These are phyloP conservation scores for Lactarius deliciosus DNA, from an alignment of 768 basidiomycete species.

Conservation along the genomic window DNA sequence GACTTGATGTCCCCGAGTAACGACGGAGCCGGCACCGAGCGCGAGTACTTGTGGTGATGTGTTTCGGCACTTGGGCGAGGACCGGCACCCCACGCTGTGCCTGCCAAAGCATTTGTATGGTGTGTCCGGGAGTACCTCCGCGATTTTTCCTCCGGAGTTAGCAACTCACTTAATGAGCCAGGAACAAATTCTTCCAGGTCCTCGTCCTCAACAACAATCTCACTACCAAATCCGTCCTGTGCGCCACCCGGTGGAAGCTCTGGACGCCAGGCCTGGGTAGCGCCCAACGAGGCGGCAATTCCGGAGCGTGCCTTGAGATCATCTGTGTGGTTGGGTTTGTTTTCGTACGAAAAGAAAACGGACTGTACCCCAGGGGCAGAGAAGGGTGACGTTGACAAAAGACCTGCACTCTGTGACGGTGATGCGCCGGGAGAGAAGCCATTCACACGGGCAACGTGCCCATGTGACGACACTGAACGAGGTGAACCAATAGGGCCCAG, in stretches of 20 bases:
- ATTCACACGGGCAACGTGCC: slow-evolving; percentile 41
- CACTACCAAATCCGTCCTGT: slow-evolving; percentile 28
- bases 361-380: slow-evolving; percentile 69
- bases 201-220: slow-evolving; percentile 60
- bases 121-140: slow-evolving; percentile 80
- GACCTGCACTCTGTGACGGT: slow-evolving; percentile 42
- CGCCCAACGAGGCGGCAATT: slow-evolving; percentile 64
- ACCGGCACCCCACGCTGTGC: slow-evolving; percentile 25
- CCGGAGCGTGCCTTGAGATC: slow-evolving; percentile 48
- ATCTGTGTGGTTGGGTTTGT: slow-evolving; percentile 31
- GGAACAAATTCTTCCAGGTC: slow-evolving; percentile 90
- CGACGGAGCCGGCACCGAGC: slow-evolving; percentile 77
- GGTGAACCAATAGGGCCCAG: slow-evolving; percentile 86
- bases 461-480: slow-evolving; percentile 40
- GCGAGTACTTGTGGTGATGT: slow-evolving; percentile 70
- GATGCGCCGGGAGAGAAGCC: slow-evolving; percentile 61
- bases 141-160: slow-evolving; percentile 85
- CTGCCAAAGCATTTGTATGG: slow-evolving; percentile 37
- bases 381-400: slow-evolving; percentile 68
- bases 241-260: slow-evolving; percentile 25
- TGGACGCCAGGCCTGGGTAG: slow-evolving; percentile 46
- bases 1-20: slow-evolving; percentile 73
- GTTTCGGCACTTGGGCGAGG: slow-evolving; percentile 34
- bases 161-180: slow-evolving; percentile 79
- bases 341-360: slow-evolving; percentile 46